Evolutionary conservation across 2,329 filamentous ascomycete species (phyloP), one percentile per base, ranked within the genome.

Genomic region (Colletotrichum salicis): DNA sequence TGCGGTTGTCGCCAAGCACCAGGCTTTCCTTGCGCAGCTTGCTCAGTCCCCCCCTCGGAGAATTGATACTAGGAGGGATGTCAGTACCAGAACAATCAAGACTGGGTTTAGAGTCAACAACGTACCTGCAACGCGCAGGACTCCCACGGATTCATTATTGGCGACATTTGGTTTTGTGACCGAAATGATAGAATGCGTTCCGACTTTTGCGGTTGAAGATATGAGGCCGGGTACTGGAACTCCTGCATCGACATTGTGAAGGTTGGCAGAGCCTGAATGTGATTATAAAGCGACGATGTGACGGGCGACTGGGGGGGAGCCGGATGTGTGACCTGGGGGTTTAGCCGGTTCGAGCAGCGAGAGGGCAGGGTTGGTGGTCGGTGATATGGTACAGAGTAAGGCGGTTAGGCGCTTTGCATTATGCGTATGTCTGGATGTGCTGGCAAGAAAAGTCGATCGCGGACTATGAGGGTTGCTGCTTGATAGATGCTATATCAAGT

Each of bases 71-170:
- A 22, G 7, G 5, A 6, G 29, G 45, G n/a, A 57, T 51, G 48
- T 70, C 12, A 58, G 64, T 71, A 19, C 31, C 10, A 13, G 37
- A 27, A n/a, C 24, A 7, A 19, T 6, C 5, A 13, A 35, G 6
- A 10, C 3, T 7, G n/a, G 12, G 3, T 2, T 5, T 12, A 8
- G 15, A 13, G 13, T 15, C 2, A 5, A 4, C n/a, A 8, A 61
- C 67, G 64, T 74, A 85, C 84, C 27, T 79, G 72, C 19, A 83
- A 64, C n/a, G 81, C 81, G 29, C 76, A 77, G 5, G 64, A 60
- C 72, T 83, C 81, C 81, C 81, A 82, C 0, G 79, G 72, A 63
- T 82, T 82, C 76, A 82, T 77, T 27, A 69, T 74, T 13, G 74
- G 33, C 15, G 65, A 4, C 6, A 15, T 24, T 33, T 64, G 62